Evolutionary conservation across 805 yeast genomes (phyloP).

Genomic region (Priceomyces carsonii): DNA sequence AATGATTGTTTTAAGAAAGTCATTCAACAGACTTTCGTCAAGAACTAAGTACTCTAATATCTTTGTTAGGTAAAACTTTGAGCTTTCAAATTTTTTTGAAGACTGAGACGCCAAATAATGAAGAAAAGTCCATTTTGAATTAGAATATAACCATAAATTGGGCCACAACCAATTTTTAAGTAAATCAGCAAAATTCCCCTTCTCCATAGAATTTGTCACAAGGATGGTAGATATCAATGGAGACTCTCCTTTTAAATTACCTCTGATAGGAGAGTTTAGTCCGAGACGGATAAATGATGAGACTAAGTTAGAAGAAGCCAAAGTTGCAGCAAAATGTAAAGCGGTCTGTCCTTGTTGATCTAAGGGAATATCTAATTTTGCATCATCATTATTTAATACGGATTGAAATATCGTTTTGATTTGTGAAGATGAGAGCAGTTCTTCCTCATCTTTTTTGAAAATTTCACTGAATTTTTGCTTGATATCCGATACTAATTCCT

Average conservation of each 20-base stretch:
- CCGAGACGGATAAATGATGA: conserved; percentile 34
- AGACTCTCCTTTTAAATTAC: conserved; percentile 38
- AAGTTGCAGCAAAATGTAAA: conserved; percentile 43
- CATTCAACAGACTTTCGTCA: conserved; percentile 17
- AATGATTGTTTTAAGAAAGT: conserved; percentile 23
- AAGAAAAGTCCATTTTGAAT: conserved; percentile 72
- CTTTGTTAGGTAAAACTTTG: conserved; percentile 34
- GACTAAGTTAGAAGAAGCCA: conserved; percentile 38
- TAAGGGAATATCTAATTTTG: conserved; percentile 34
- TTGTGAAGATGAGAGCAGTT: conserved; percentile 18
- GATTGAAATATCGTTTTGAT: conserved; percentile 25
- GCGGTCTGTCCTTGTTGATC: conserved; percentile 43
- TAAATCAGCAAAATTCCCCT: conserved; percentile 68
- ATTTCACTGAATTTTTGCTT: conserved; percentile 34
- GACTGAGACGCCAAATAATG: conserved; percentile 74
- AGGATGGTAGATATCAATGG: conserved; percentile 69
- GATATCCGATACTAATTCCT: conserved; percentile 30
- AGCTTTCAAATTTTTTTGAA: conserved; percentile 30
- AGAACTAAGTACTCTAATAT: conserved; percentile 33
- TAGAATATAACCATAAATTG: conserved; percentile 44
- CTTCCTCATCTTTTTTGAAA: conserved; percentile 29
- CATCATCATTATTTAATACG: conserved; percentile 16
- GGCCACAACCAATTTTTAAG: conserved; percentile 72
- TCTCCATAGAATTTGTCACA: conserved; percentile 82
- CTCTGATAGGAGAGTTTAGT: conserved; percentile 40